Conservation (phyloP, 2,329 filamentous ascomycete species). For the Cercospora sp. region DNA sequence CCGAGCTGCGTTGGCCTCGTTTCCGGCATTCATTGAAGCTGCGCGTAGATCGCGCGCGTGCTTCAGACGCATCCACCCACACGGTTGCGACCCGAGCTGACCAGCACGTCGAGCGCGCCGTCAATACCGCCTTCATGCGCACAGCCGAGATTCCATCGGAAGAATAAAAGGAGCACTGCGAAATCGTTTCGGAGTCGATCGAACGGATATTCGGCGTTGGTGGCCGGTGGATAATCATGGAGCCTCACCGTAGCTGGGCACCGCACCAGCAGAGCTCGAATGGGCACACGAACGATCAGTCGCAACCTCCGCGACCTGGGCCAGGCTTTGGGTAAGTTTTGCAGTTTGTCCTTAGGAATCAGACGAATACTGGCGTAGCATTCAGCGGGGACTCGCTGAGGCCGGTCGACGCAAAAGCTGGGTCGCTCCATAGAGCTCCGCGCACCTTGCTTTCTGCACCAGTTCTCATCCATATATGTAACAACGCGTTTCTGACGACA, state of each 20-base stretch:
- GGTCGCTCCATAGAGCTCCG: neutral
- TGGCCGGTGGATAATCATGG: neutral
- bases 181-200: neutral
- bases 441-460: constrained; percentile 1
- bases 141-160: constrained; percentile 3
- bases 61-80: constrained; percentile 4
- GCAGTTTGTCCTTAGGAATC: neutral
- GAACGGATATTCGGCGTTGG: neutral
- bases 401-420: neutral
- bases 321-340: constrained; percentile 36
- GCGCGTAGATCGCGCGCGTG: constrained; percentile 1
- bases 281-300: constrained; percentile 32
- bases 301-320: constrained; percentile 33
- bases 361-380: neutral
- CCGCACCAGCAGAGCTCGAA: constrained; percentile 31
- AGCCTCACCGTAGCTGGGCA: constrained; percentile 28
- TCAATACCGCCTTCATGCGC: constrained; percentile 10
- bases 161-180: neutral
- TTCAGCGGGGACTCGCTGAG: neutral
- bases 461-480: too few relatives aligned
- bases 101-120: neutral
- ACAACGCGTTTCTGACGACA: neutral
- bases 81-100: constrained; percentile 1
- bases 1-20: neutral
- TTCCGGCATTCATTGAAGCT: neutral